A percentile compares a stretch with the other conserved stretches of the same genome.
phyloP scores from a whole-genome alignment of 148 eudicot genomes.

The Camellia japonica region DNA sequence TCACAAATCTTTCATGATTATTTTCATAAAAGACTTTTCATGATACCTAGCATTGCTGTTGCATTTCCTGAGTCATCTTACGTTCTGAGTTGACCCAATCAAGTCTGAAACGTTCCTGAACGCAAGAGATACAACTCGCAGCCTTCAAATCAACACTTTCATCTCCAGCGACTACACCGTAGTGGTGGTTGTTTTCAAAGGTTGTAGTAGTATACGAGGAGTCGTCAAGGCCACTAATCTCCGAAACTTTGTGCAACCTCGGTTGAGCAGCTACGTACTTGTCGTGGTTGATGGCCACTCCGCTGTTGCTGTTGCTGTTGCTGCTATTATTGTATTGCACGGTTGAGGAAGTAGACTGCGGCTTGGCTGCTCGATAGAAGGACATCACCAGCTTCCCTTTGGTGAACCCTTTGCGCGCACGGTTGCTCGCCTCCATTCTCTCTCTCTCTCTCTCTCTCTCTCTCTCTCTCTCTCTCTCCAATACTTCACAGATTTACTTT shows the following conservation, averaged over 20 bases:
- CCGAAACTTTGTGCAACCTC: too few relatives aligned
- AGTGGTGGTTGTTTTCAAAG: neutral
- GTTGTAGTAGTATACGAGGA: neutral
- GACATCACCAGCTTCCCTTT: constrained; percentile 22
- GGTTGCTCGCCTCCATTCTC: constrained; percentile 25
- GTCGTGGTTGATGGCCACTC: constrained; percentile 36
- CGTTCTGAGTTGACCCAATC: constrained; percentile 20
- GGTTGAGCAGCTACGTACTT: neutral
- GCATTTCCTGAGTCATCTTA: too few relatives aligned
- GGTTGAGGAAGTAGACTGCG: constrained; percentile 2
- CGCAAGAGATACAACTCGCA: constrained; percentile 50
- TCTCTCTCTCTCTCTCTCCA: too few relatives aligned
- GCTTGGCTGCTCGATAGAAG: constrained; percentile 17
- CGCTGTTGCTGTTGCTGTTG: too few relatives aligned
- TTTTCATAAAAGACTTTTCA: too few relatives aligned
- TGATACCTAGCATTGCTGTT: too few relatives aligned
- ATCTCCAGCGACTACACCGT: constrained; percentile 27
- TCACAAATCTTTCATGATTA: too few relatives aligned
- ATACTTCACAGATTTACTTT: neutral
- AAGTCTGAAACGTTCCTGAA: constrained; percentile 53
- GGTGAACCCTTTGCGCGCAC: constrained; percentile 22
- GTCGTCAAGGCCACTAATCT: too few relatives aligned
- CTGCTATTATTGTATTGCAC: neutral
- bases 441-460: too few relatives aligned
- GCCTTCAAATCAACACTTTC: constrained; percentile 61